Conservation (phyloP, 768 basidiomycete species). For the Hygrocybe coccinea region DNA sequence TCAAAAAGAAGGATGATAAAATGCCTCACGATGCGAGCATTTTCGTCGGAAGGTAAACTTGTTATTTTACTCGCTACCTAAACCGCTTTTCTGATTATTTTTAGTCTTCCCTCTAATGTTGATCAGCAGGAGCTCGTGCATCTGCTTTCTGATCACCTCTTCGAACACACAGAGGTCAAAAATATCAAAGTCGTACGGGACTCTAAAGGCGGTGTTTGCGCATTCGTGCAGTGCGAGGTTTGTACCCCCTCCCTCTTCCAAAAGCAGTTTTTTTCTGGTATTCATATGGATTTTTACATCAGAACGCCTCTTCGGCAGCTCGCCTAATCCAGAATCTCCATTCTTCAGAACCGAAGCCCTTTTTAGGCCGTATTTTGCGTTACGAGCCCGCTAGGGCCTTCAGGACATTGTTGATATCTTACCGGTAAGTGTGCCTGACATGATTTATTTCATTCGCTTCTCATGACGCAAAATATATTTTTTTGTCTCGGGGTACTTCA, state of each 20-base stretch:
- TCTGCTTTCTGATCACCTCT: conserved; percentile 62
- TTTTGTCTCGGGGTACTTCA: background rate
- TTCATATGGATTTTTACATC: conserved; percentile 10
- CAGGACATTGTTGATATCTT: conserved; percentile 69
- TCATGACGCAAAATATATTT: background rate
- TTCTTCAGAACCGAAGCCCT: conserved; percentile 50
- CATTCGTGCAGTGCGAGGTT: conserved; percentile 84
- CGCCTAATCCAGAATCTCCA: conserved; percentile 58
- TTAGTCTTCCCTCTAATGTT: conserved; percentile 65
- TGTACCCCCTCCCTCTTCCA: no score
- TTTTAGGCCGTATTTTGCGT: conserved; percentile 68
- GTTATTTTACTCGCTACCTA: conserved; percentile 2
- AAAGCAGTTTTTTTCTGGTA: background rate
- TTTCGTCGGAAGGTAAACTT: conserved; percentile 71
- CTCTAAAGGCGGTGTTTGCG: conserved; percentile 72
- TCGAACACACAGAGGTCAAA: conserved; percentile 59
- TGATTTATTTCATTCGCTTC: background rate
- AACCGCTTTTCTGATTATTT: conserved; percentile 6
- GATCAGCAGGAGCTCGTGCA: conserved; percentile 58
- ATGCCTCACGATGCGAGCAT: conserved; percentile 73
- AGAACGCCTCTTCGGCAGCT: conserved; percentile 58
- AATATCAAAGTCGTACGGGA: conserved; percentile 70
- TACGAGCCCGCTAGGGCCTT: conserved; percentile 76
- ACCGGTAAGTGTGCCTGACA: conserved; percentile 44
- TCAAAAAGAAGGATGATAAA: conserved; percentile 39